phyloP scores from a whole-genome alignment of 139 green algal species.

The Micractinium sp. region DNA sequence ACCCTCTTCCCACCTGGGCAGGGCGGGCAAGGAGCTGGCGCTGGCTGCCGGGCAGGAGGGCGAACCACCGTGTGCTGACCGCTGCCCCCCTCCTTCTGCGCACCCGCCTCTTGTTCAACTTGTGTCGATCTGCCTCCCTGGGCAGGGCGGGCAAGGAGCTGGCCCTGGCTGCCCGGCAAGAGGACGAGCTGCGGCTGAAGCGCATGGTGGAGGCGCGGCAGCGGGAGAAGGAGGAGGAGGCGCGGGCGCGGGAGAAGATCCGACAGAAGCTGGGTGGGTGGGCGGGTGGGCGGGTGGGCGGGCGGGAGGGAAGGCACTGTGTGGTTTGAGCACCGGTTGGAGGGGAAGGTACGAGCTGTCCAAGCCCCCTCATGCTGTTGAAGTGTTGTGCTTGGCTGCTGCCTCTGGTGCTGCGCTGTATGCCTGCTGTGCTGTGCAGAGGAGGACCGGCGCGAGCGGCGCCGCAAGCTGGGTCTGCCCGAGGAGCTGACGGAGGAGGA shows the following conservation, averaged over 20 bases:
- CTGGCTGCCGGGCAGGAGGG: conserved; percentile 79
- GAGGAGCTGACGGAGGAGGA: conserved; percentile 91
- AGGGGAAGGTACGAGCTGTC: no score
- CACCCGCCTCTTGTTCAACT: not conserved
- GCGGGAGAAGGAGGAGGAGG: conserved; percentile 76
- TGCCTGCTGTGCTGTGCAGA: conserved; percentile 53
- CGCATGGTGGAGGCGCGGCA: conserved; percentile 71
- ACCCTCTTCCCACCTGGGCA: no score
- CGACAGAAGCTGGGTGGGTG: conserved; percentile 66
- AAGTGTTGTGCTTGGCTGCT: no score
- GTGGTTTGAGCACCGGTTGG: no score
- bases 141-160: conserved; percentile 69
- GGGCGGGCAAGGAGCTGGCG: conserved; percentile 70
- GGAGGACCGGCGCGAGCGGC: conserved; percentile 85
- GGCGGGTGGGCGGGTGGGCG: not conserved
- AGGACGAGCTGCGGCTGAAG: conserved; percentile 81
- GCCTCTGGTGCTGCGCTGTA: no score
- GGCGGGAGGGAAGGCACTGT: no score
- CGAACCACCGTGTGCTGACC: conserved; percentile 49
- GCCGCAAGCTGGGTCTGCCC: conserved; percentile 86
- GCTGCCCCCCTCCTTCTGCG: not conserved
- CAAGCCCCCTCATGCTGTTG: no score
- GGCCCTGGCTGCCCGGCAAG: conserved; percentile 65
- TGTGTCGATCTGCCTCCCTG: not conserved
- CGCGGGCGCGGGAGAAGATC: conserved; percentile 72